phyloP scores from a whole-genome alignment of 106 monocot genomes.

The Phalaenopsis equestris region DNA sequence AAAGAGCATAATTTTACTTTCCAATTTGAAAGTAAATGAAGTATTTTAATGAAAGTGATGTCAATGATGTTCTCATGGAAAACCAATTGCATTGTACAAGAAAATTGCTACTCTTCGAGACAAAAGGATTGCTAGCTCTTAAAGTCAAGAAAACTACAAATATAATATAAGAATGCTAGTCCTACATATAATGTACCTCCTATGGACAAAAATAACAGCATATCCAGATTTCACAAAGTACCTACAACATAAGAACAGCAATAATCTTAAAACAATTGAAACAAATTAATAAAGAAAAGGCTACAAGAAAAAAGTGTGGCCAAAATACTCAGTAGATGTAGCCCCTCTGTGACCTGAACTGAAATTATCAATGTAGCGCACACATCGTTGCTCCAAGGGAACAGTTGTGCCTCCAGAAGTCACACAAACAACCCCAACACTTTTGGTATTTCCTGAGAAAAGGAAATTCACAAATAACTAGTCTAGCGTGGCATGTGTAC shows the following conservation, averaged over 20 bases:
- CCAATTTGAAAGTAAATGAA: background rate
- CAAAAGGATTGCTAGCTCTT: background rate
- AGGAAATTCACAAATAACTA: conserved; percentile 1
- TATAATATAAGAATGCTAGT: background rate
- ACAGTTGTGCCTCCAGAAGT: conserved; percentile 98
- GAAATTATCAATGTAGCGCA: conserved; percentile 97
- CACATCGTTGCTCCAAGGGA: conserved; percentile 93
- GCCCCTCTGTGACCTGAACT: conserved; percentile 94
- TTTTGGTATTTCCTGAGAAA: conserved; percentile 28
- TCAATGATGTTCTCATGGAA: background rate
- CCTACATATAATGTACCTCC: conserved; percentile 34
- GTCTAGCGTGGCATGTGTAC: background rate
- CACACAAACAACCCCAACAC: conserved; percentile 66
- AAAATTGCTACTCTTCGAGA: background rate
- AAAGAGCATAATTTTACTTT: background rate
- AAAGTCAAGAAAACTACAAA: background rate
- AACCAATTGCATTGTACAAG: background rate
- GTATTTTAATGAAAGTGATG: background rate
- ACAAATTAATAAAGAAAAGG: background rate
- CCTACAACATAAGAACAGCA: conserved; percentile 33
- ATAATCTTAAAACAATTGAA: background rate
- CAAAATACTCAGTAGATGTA: conserved; percentile 78
- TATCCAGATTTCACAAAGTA: conserved; percentile 89
- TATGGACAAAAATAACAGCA: conserved; percentile 84
- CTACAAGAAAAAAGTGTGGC: background rate